phyloP scores from a whole-genome alignment of 1,284 basidiomycete species.

The Neotropicomus parvogracilis region DNA sequence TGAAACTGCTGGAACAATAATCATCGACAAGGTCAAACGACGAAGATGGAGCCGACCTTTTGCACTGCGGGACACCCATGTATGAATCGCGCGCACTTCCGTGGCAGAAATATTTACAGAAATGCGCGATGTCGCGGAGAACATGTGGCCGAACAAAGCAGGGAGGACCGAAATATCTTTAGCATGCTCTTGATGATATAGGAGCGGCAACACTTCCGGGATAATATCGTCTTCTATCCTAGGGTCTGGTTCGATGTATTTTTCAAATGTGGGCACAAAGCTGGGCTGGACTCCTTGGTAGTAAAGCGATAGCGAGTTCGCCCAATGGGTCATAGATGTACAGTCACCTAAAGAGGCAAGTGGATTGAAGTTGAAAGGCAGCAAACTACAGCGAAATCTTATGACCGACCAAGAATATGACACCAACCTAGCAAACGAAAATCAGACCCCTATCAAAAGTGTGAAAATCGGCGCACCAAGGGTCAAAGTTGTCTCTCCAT shows the following conservation, averaged over 20 bases:
- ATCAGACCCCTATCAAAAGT: background rate
- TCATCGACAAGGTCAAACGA: background rate
- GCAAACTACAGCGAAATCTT: background rate
- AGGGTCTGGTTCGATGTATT: conserved; percentile 7
- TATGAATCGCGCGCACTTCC: conserved; percentile 2
- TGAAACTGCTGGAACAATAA: background rate
- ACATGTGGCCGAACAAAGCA: conserved; percentile 1
- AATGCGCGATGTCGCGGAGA: conserved; percentile 1
- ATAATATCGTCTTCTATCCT: too few species aligned
- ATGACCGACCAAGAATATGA: conserved; percentile 5
- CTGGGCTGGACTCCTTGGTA: conserved; percentile 4
- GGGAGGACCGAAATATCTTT: background rate
- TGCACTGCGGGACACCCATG: background rate
- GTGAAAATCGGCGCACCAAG: background rate
- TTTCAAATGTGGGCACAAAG: conserved; percentile 6
- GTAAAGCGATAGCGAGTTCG: background rate
- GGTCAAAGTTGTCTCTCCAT: conserved; percentile 6
- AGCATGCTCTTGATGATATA: conserved; percentile 8
- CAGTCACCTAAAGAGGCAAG: background rate
- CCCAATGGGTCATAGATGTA: conserved; percentile 4
- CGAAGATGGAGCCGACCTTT: background rate
- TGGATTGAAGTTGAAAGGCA: background rate
- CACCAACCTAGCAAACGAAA: background rate
- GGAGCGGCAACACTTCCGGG: background rate
- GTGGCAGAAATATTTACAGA: background rate